Evolutionary conservation across 2,329 filamentous ascomycete genomes (phyloP), one percentile per base, ranked within the genome.

Genomic region (Alternaria brassicicola): DNA sequence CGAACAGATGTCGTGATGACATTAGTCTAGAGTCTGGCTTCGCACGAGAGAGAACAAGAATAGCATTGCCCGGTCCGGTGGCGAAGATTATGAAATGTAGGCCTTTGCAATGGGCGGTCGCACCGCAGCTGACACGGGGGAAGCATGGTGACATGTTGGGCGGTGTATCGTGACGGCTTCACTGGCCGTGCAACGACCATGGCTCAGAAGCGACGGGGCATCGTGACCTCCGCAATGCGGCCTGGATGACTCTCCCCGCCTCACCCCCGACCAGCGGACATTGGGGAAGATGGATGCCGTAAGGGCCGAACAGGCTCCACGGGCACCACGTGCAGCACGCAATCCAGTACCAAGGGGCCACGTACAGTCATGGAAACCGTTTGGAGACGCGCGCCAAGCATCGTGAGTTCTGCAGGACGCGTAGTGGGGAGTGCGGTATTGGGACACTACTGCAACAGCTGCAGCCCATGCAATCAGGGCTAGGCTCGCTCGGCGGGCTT

Each of bases 101-200:
- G 51, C 42, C 53, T 21, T 43, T 48, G 38, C 30, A 47, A 49
- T 63, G 51, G 52, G 4, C 45, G 15, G 5, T 39, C 19, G 35
- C 13, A 26, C 19, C 25, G 46, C 49, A 61, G 50, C 43, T 49
- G 54, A 46, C 46, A 35, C 12, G 47, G 36, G 30, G 19, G 19
- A 38, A 48, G 52, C 63, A 70, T 69, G 57, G 69, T 72, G 70
- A 73, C 65, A 49, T 59, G 59, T 35, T 59, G 58, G 63, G 69
- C 69, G 68, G 70, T 70, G 68, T 66, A 63, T 66, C 38, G 59
- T 55, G 58, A 61, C 59, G 41, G 45, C 28, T 55, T 36, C 31
- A 49, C 46, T 48, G 47, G 46, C 26, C 56, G 51, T 21, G 36
- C 28, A 30, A 50, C 31, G 53, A 46, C 25, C 51, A 39, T 47